These are phyloP conservation scores for Odonthalia washingtoniensis DNA, from an alignment of 31 red algal species.

Conservation along the genomic window DNA sequence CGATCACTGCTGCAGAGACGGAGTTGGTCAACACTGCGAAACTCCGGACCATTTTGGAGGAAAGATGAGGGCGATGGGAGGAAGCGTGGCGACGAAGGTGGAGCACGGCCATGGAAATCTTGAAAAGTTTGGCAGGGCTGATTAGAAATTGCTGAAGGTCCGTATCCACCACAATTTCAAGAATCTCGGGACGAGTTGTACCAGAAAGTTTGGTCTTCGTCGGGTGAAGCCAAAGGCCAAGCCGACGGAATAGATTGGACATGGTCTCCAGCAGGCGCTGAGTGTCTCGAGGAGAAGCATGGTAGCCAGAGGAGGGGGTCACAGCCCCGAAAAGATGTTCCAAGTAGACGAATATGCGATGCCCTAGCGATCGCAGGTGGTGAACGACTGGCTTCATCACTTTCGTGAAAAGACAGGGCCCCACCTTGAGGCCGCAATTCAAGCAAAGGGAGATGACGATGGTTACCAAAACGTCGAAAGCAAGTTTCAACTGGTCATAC, in stretches of 20 bases:
- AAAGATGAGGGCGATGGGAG: conserved; percentile 1
- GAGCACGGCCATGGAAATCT: not conserved
- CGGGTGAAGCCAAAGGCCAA: conserved; percentile 41
- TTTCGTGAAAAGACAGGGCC: conserved; percentile 13
- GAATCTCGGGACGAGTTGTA: conserved; percentile 24
- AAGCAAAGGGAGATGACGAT: conserved; percentile 38
- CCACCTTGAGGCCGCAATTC: conserved; percentile 31
- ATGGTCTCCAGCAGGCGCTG: conserved; percentile 1
- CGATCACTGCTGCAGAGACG: conserved; percentile 20
- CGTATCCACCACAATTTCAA: conserved; percentile 38
- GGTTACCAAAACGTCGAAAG: not conserved
- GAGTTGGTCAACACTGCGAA: conserved; percentile 38
- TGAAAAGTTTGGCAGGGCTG: not conserved
- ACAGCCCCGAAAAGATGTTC: conserved; percentile 45
- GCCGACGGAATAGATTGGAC: not conserved
- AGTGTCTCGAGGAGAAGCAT: not conserved
- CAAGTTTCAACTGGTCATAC: conserved; percentile 21
- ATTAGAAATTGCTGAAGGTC: conserved; percentile 11
- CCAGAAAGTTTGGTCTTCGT: conserved; percentile 9
- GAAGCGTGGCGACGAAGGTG: conserved; percentile 21
- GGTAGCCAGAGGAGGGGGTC: not conserved
- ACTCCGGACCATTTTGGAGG: conserved; percentile 1
- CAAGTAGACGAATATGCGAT: conserved; percentile 37
- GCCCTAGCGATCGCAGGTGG: too few relatives aligned
- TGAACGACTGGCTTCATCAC: too few relatives aligned